Percentiles rank a stretch among this genome's conserved stretches.
These are phyloP conservation scores for Colletotrichum falcatum DNA, from an alignment of 2,329 filamentous ascomycete species.

Conservation along the genomic window DNA sequence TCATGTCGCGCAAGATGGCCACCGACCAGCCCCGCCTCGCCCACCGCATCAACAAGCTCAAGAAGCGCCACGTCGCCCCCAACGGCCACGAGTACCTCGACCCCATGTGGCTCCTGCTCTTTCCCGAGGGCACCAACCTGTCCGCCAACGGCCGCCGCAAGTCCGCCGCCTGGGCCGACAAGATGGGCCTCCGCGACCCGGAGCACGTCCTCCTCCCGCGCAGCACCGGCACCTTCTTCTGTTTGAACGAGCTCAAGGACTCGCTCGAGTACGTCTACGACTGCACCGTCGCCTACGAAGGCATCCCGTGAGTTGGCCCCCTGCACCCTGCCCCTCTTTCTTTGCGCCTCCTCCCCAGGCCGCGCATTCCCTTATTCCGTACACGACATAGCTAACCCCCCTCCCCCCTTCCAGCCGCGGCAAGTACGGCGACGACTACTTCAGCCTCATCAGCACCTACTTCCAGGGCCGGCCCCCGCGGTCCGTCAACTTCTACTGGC, in stretches of 20 bases:
- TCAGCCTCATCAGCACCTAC: slow-evolving; percentile 87
- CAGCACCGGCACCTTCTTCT: slow-evolving; percentile 85
- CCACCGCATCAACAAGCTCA: slow-evolving; percentile 78
- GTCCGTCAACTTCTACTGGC: slow-evolving; percentile 97
- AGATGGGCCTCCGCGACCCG: slow-evolving; percentile 78
- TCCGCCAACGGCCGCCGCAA: slow-evolving; percentile 76
- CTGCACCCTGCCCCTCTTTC: background rate
- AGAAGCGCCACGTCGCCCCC: slow-evolving; percentile 65
- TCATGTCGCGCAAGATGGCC: slow-evolving; percentile 90
- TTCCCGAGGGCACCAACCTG: slow-evolving; percentile 88
- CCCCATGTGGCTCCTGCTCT: slow-evolving; percentile 92
- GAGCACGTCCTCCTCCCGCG: slow-evolving; percentile 82
- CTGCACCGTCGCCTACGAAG: slow-evolving; percentile 96
- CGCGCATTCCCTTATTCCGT: background rate
- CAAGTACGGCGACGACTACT: slow-evolving; percentile 90
- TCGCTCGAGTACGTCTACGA: slow-evolving; percentile 89
- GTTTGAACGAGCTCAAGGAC: slow-evolving; percentile 78
- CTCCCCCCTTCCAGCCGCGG: slow-evolving; percentile 66
- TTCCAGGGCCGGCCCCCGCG: slow-evolving; percentile 90
- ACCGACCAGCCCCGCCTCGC: slow-evolving; percentile 82
- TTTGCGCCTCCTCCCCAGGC: background rate
- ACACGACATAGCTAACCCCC: slow-evolving; percentile 15
- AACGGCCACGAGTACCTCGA: slow-evolving; percentile 68
- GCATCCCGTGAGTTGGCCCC: slow-evolving; percentile 80
- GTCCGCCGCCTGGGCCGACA: slow-evolving; percentile 81